phyloP scores from a whole-genome alignment of 805 yeast genomes.

The Zygosaccharomyces pseudorouxii region DNA sequence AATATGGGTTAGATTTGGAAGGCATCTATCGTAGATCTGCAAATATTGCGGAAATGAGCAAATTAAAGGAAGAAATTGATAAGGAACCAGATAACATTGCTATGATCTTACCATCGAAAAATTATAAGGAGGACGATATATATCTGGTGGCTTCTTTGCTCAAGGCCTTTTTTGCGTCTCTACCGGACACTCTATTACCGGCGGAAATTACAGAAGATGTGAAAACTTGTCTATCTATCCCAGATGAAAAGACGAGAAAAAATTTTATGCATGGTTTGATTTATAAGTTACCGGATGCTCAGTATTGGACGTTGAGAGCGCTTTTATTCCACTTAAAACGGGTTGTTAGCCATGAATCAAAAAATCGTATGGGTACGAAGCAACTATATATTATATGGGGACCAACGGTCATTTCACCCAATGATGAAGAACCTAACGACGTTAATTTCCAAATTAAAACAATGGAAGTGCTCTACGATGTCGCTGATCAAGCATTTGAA shows the following conservation, averaged over 20 bases:
- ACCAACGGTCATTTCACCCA: constrained; percentile 71
- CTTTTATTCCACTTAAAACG: constrained; percentile 79
- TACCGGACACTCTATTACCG: constrained; percentile 57
- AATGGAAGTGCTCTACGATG: constrained; percentile 76
- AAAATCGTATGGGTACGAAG: constrained; percentile 77
- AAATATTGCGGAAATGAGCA: constrained; percentile 66
- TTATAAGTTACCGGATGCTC: constrained; percentile 88
- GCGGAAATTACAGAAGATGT: constrained; percentile 27
- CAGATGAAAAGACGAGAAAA: constrained; percentile 55
- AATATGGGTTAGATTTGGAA: constrained; percentile 76
- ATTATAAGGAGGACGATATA: constrained; percentile 71
- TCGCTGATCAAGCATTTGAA: constrained; percentile 78
- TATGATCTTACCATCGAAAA: constrained; percentile 49
- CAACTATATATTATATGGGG: constrained; percentile 94
- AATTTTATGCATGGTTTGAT: constrained; percentile 81
- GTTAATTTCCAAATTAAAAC: constrained; percentile 71
- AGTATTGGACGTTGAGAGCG: constrained; percentile 85
- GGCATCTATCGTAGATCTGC: constrained; percentile 90
- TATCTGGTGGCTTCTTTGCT: constrained; percentile 83
- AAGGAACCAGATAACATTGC: constrained; percentile 64
- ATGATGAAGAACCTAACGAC: constrained; percentile 63
- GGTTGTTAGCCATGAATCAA: constrained; percentile 55
- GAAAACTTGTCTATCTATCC: constrained; percentile 60
- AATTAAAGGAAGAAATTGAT: constrained; percentile 66
- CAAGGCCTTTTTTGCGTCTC: constrained; percentile 73